Conservation (phyloP, 2,329 filamentous ascomycete genomes). For the Colletotrichum sp. region DNA sequence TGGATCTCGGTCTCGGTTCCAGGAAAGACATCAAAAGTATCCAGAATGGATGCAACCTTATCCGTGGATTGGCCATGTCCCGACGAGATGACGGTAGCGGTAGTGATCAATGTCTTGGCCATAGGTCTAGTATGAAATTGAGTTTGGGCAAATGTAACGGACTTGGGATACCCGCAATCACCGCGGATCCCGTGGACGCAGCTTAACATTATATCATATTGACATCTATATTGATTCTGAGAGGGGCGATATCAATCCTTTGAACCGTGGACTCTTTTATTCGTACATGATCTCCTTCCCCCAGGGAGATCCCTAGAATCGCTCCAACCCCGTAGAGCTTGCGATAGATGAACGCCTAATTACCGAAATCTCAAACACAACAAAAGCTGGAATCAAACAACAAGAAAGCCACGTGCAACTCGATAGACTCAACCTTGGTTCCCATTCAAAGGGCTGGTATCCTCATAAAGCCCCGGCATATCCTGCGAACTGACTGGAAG, state of each 20-base stretch:
- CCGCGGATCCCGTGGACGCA: background rate
- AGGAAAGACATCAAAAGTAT: background rate
- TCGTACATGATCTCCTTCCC: background rate
- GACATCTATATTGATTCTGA: too few species aligned
- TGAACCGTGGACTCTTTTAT: background rate
- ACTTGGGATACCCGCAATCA: background rate
- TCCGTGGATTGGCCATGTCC: too few species aligned
- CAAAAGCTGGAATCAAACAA: background rate
- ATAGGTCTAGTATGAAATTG: too few species aligned
- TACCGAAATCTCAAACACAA: too few species aligned
- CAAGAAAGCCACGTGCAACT: background rate
- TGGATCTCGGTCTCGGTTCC: background rate
- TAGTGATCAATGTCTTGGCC: too few species aligned
- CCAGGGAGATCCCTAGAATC: too few species aligned
- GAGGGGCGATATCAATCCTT: background rate
- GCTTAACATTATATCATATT: background rate
- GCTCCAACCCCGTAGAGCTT: too few species aligned
- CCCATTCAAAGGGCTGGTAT: background rate
- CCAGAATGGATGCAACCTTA: background rate
- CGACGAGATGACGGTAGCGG: too few species aligned
- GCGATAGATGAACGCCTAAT: background rate
- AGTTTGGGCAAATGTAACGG: too few species aligned
- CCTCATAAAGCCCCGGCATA: background rate
- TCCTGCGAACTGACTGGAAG: background rate
- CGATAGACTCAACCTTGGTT: fast-evolving